Conservation (phyloP, 305 asterid genomes). For the Fraxinus angustifolia region DNA sequence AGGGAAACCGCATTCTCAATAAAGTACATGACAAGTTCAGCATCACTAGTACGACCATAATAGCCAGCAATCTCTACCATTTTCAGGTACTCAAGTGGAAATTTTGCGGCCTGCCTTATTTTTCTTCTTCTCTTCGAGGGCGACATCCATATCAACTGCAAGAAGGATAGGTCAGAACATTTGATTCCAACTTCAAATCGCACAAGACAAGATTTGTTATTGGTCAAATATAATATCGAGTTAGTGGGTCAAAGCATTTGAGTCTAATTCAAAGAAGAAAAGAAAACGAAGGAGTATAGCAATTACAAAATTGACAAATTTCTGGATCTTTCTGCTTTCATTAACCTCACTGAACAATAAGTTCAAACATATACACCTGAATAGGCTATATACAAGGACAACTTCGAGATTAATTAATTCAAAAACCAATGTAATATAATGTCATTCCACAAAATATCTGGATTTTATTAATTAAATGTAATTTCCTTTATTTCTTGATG, state of each 20-base stretch:
- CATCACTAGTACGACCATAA: slow-evolving; percentile 52
- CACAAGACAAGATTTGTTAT: background rate
- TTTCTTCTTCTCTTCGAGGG: slow-evolving; percentile 41
- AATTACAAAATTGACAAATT: background rate
- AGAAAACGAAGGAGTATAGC: background rate
- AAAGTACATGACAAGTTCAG: slow-evolving; percentile 42
- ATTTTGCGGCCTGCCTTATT: slow-evolving; percentile 35
- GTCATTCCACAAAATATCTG: background rate
- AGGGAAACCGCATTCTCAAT: slow-evolving; percentile 46
- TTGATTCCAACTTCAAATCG: slow-evolving; percentile 3
- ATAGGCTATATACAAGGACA: background rate
- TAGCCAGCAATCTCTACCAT: slow-evolving; percentile 53
- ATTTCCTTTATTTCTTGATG: background rate
- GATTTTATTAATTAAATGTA: background rate
- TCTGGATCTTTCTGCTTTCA: background rate
- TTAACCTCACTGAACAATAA: background rate
- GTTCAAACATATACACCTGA: background rate
- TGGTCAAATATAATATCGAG: background rate
- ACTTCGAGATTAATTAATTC: background rate
- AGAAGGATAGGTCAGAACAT: background rate
- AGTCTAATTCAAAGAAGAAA: background rate
- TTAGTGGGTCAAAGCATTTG: background rate
- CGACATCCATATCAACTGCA: slow-evolving; percentile 55
- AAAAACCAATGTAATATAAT: background rate
- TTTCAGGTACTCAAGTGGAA: slow-evolving; percentile 30